phyloP scores from a whole-genome alignment of 1,139 yeast species.

The Geotrichum restrictum region DNA sequence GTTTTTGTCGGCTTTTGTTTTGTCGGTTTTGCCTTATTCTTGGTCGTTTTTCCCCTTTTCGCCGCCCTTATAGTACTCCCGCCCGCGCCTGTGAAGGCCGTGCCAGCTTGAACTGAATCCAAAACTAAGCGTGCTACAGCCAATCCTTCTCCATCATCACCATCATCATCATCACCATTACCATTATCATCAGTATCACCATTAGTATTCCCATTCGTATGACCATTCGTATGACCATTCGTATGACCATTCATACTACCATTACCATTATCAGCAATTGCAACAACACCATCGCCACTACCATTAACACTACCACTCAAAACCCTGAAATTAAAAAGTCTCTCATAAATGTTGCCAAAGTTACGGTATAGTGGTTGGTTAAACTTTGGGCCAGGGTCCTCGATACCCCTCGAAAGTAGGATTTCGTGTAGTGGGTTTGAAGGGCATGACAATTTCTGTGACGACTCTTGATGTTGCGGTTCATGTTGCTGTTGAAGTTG shows the following conservation, averaged over 20 bases:
- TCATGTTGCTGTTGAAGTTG: background rate
- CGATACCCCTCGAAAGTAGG: slow-evolving; percentile 4
- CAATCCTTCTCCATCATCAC: too few species aligned
- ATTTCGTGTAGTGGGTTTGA: slow-evolving; percentile 2
- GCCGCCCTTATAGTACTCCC: background rate
- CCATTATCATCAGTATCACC: too few species aligned
- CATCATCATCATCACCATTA: too few species aligned
- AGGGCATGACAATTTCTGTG: too few species aligned
- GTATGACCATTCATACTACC: background rate
- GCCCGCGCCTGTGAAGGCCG: too few species aligned
- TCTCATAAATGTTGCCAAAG: background rate
- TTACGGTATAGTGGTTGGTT: background rate
- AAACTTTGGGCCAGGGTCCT: background rate
- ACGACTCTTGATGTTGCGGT: background rate
- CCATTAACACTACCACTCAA: too few species aligned
- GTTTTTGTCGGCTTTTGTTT: too few species aligned
- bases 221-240: background rate
- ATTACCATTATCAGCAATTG: too few species aligned
- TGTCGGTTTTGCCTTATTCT: background rate
- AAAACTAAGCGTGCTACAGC: background rate
- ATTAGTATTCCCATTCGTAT: too few species aligned
- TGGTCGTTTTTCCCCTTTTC: background rate
- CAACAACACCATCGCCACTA: too few species aligned
- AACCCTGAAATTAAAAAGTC: background rate
- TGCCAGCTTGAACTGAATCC: background rate